Evolutionary conservation across 1,284 basidiomycete species (phyloP).

Genomic region (Ustilago bromivora): DNA sequence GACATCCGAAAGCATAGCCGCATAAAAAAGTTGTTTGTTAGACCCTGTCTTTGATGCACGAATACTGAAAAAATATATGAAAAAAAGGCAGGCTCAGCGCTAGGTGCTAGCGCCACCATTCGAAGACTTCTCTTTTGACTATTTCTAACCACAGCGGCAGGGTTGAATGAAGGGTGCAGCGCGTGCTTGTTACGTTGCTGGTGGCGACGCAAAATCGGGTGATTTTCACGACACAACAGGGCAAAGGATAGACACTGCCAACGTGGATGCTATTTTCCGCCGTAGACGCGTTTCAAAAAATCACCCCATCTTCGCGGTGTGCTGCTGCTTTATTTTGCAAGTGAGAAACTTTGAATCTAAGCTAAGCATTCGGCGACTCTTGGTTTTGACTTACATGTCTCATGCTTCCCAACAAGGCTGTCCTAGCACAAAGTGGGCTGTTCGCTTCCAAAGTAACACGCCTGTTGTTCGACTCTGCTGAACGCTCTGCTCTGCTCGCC

Average conservation of each 20-base stretch:
- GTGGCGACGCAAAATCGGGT: conserved; percentile 19
- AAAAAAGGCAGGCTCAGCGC: neutral
- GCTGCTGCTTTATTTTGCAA: neutral
- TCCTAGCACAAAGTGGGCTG: conserved; percentile 5
- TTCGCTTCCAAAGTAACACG: conserved; percentile 33
- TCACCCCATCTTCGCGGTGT: neutral
- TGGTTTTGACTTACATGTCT: neutral
- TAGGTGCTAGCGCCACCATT: conserved; percentile 3
- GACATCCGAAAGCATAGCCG: neutral
- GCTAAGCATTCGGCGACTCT: conserved; percentile 24
- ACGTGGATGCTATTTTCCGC: neutral
- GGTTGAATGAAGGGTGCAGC: conserved; percentile 7
- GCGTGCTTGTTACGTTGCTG: neutral
- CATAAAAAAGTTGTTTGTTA: conserved; percentile 1
- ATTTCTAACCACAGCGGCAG: neutral
- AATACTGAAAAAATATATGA: no score
- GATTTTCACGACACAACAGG: conserved; percentile 13
- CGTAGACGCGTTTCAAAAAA: conserved; percentile 8
- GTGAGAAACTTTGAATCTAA: conserved; percentile 2
- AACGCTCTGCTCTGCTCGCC: neutral
- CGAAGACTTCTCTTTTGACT: neutral
- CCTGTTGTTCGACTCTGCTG: conserved; percentile 2
- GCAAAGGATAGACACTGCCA: neutral
- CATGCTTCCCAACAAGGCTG: conserved; percentile 6
- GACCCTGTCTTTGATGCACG: neutral